Base-by-base conservation (phyloP, 768 basidiomycete genomes). In the Favolaschia claudopus region DNA sequence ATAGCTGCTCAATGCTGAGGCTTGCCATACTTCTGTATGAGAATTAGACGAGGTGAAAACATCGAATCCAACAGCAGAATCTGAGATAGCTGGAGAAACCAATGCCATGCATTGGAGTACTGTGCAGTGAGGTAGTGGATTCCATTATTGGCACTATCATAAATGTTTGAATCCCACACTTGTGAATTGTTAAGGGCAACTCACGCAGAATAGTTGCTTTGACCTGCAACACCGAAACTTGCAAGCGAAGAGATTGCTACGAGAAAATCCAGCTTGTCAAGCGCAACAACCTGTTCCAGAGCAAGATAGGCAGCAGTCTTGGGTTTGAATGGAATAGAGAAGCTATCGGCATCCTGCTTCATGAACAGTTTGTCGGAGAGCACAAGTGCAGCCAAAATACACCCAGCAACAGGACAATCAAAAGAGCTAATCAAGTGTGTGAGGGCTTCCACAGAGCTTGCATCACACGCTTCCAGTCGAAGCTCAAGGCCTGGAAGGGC, bases 151-250 rank as follows among this genome's bases (percentile, higher is more conserved):
- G 74, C 76, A 46, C 75, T 77, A 38, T 17, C 42, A 19, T 36
- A n/a, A 46, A n/a, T n/a, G n/a, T n/a, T n/a, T n/a, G n/a, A 43
- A 24, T 19, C 17, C 27, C 32, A 38, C 33, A 25, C 22, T 27
- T 27, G 27, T 20, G n/a, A 4, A 14, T 13, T 38, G 28, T 38
- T 14, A 25, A 4, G 28, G 14, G 22, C 48, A 1, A 57, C 61
- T 58, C 42, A 77, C 74, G 67, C 67, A 7, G 73, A 68, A 60
- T 79, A 79, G 50, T 78, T 79, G 0, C 75, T 71, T 60, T 79
- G 78, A 3, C 77, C 78, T 17, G 66, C 63, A 47, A 62, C 70
- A 13, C 78, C 78, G 59, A 76, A 75, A 17, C 42, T 58, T 6
- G 72, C 56, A 7, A 75, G 69, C 1, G 77, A 76, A 0, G 76